Conservation (phyloP, 805 yeast species). For the Ogataea thermomethanolica region DNA sequence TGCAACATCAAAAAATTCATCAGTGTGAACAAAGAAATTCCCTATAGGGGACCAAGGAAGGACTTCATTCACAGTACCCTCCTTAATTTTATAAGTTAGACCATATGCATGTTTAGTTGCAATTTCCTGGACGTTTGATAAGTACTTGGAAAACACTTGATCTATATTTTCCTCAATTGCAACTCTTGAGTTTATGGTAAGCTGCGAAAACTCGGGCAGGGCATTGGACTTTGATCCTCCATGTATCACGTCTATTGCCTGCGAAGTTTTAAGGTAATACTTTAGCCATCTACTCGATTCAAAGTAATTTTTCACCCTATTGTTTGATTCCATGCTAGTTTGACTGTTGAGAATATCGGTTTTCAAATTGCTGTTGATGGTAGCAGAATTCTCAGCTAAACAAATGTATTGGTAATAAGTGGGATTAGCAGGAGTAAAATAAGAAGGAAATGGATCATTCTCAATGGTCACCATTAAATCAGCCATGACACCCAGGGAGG, state of each 20-base stretch:
- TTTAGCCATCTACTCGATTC: conserved; percentile 22
- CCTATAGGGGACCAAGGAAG: conserved; percentile 38
- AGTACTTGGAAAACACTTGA: conserved; percentile 39
- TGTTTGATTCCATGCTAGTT: conserved; percentile 34
- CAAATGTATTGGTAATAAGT: conserved; percentile 48
- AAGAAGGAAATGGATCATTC: conserved; percentile 46
- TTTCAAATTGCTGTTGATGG: conserved; percentile 27
- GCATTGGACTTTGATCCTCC: conserved; percentile 78
- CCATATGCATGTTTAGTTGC: conserved; percentile 51
- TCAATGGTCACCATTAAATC: conserved; percentile 56
- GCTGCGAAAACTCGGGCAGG: conserved; percentile 56
- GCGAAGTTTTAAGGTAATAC: conserved; percentile 55
- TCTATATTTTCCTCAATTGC: conserved; percentile 50
- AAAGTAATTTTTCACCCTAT: conserved; percentile 32
- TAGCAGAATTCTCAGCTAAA: conserved; percentile 46
- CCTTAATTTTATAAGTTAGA: conserved; percentile 34
- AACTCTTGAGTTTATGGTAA: conserved; percentile 59
- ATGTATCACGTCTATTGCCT: conserved; percentile 56
- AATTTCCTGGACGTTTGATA: conserved; percentile 34
- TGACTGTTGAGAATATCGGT: conserved; percentile 36
- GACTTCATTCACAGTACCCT: conserved; percentile 20
- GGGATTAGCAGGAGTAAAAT: conserved; percentile 54
- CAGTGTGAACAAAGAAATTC: conserved; percentile 35
- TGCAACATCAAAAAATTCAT: conserved; percentile 34
- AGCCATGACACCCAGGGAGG: conserved; percentile 67